These are phyloP conservation scores for Alternaria ethzedia DNA, from an alignment of 2,329 filamentous ascomycete species.

Conservation along the genomic window DNA sequence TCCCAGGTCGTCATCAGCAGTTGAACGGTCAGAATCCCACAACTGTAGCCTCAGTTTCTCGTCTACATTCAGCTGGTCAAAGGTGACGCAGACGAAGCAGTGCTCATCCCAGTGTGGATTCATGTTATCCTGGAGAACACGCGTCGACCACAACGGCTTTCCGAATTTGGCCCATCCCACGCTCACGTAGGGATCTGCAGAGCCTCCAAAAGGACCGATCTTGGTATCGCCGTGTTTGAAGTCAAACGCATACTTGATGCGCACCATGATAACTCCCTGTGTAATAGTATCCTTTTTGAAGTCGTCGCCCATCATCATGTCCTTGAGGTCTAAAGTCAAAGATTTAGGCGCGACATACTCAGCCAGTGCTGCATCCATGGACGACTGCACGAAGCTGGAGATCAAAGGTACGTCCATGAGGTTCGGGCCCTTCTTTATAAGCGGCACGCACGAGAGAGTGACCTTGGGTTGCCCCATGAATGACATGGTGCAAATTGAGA, in stretches of 20 bases:
- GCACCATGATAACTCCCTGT: conserved; percentile 69
- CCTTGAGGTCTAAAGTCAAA: conserved; percentile 74
- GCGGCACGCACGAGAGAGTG: conserved; percentile 71
- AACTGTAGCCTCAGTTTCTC: conserved; percentile 73
- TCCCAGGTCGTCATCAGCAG: conserved; percentile 76
- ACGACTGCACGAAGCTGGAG: conserved; percentile 75
- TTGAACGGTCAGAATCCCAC: conserved; percentile 77
- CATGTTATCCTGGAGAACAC: conserved; percentile 70
- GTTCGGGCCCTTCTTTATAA: conserved; percentile 72
- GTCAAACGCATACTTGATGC: conserved; percentile 69
- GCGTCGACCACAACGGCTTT: conserved; percentile 70
- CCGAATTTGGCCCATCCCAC: conserved; percentile 81
- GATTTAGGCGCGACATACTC: conserved; percentile 80
- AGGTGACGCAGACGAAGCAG: conserved; percentile 70
- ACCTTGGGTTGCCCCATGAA: conserved; percentile 78
- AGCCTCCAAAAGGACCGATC: conserved; percentile 65
- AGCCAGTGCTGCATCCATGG: conserved; percentile 74
- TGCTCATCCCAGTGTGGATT: conserved; percentile 75
- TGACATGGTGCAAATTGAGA: conserved; percentile 75
- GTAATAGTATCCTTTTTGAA: conserved; percentile 77
- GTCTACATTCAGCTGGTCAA: conserved; percentile 74
- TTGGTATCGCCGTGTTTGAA: conserved; percentile 75
- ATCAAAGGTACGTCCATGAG: conserved; percentile 78
- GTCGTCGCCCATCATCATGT: conserved; percentile 78
- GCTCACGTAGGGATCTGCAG: conserved; percentile 73